Evolutionary conservation across 2,329 filamentous ascomycete genomes (phyloP).

Genomic region (Claviceps fusiformis): DNA sequence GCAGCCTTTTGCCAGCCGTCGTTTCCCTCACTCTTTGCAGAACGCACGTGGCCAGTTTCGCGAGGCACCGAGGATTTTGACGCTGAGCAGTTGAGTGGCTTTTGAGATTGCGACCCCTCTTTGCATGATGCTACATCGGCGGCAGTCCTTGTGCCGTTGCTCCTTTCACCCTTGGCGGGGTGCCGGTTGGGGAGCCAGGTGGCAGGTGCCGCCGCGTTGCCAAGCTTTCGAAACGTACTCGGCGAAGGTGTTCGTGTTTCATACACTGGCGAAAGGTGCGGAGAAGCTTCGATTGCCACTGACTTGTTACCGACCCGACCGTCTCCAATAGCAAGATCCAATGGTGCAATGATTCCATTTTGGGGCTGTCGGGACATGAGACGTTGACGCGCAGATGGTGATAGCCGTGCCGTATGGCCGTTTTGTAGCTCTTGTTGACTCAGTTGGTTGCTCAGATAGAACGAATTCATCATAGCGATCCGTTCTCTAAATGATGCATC

Average conservation of each 20-base stretch:
- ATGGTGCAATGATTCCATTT: conserved; percentile 37
- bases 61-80: conserved; percentile 26
- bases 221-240: conserved; percentile 39
- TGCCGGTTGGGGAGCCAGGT: conserved; percentile 13
- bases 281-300: conserved; percentile 24
- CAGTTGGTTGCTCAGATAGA: conserved; percentile 14
- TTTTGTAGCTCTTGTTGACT: conserved; percentile 18
- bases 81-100: conserved; percentile 9
- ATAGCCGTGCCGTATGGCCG: conserved; percentile 16
- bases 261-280: conserved; percentile 57
- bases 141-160: neutral
- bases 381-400: conserved; percentile 23
- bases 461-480: conserved; percentile 25
- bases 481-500: conserved; percentile 29
- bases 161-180: conserved; percentile 3
- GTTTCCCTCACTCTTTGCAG: conserved; percentile 40
- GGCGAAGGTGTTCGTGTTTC: conserved; percentile 62
- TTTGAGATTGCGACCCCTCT: conserved; percentile 9
- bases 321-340: conserved; percentile 40
- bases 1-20: conserved; percentile 47
- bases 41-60: conserved; percentile 40
- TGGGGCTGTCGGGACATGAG: conserved; percentile 28
- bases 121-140: neutral
- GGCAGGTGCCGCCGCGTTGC: neutral
- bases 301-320: conserved; percentile 22